These are phyloP conservation scores for Sporothrix brasiliensis DNA, from an alignment of 2,329 filamentous ascomycete species.

Conservation along the genomic window DNA sequence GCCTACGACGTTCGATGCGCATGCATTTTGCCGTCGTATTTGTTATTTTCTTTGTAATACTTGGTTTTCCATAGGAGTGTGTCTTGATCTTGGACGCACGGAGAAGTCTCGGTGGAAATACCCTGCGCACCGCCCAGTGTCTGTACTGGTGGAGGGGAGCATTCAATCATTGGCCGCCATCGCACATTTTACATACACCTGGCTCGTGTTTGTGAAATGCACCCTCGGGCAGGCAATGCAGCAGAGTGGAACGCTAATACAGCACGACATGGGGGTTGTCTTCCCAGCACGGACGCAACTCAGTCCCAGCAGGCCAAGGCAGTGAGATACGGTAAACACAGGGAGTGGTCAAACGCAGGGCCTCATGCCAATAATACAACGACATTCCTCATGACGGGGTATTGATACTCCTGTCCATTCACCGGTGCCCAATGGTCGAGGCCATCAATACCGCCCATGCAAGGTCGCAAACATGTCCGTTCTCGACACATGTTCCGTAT, in stretches of 20 bases:
- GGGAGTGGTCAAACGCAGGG: background rate
- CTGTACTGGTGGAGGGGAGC: background rate
- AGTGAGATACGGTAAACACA: constrained; percentile 8
- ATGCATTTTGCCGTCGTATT: too few relatives aligned
- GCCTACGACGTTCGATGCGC: too few relatives aligned
- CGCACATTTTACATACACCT: background rate
- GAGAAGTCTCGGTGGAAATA: constrained; percentile 6
- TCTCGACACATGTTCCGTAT: constrained; percentile 8
- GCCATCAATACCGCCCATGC: background rate
- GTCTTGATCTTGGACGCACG: background rate
- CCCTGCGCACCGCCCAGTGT: background rate
- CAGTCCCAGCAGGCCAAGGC: background rate
- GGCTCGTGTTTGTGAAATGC: background rate
- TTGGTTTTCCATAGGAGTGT: too few relatives aligned
- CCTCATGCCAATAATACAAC: constrained; percentile 12
- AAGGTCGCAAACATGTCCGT: constrained; percentile 15
- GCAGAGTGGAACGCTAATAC: constrained; percentile 20
- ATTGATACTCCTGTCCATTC: constrained; percentile 6
- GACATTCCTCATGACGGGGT: background rate
- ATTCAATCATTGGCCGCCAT: background rate
- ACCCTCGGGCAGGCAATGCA: constrained; percentile 22
- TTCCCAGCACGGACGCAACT: background rate
- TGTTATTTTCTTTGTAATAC: too few relatives aligned
- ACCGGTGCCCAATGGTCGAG: constrained; percentile 6
- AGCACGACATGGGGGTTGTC: constrained; percentile 11